Conservation (phyloP, 768 basidiomycete species). For the Glaciozyma martinii region DNA sequence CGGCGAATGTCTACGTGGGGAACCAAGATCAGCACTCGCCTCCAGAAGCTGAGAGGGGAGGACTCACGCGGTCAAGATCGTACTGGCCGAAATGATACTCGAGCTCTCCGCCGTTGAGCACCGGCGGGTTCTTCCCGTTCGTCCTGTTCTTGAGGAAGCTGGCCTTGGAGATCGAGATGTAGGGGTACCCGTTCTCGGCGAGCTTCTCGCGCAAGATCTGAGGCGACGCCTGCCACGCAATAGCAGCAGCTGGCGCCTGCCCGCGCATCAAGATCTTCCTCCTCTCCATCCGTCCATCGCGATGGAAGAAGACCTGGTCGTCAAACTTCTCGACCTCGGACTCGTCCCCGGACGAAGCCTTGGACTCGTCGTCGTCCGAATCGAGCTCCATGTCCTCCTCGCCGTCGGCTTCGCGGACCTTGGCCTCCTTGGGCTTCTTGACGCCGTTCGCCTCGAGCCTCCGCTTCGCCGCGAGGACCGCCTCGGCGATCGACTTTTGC, state of each 20-base stretch:
- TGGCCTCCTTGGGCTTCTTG: constrained; percentile 26
- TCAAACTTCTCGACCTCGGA: constrained; percentile 4
- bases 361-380: constrained; percentile 5
- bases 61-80: constrained; percentile 19
- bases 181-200: constrained; percentile 15
- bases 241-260: constrained; percentile 14
- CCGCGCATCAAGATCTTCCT: constrained; percentile 3
- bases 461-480: constrained; percentile 18
- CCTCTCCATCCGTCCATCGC: background rate
- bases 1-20: constrained; percentile 22
- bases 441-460: constrained; percentile 7
- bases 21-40: too few relatives aligned
- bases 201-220: constrained; percentile 25
- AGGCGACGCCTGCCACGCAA: constrained; percentile 23
- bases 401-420: constrained; percentile 9
- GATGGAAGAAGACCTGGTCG: constrained; percentile 18
- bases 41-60: background rate
- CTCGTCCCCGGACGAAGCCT: constrained; percentile 12
- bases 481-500: constrained; percentile 15
- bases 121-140: constrained; percentile 2
- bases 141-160: background rate
- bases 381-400: constrained; percentile 30
- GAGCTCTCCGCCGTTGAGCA: constrained; percentile 23
- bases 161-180: constrained; percentile 15
- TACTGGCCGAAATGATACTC: constrained; percentile 19